phyloP scores from a whole-genome alignment of 495 filamentous ascomycete species.

The Aspergillus mulundensis region DNA sequence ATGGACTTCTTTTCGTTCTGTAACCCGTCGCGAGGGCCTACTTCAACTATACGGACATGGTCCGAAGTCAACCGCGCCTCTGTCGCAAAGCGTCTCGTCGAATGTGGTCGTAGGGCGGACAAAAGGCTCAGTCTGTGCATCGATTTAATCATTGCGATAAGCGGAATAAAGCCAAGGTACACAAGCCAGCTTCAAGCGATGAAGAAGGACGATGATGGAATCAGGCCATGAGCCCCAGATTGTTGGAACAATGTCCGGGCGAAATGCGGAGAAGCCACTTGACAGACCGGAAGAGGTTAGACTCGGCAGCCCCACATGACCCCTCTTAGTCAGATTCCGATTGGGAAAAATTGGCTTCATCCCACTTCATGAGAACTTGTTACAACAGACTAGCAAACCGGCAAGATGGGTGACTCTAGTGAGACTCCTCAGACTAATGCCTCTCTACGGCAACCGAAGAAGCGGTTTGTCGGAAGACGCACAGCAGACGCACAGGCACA shows the following conservation, averaged over 20 bases:
- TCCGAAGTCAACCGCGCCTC: constrained; percentile 49
- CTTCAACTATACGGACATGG: constrained; percentile 74
- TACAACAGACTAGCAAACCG: not conserved
- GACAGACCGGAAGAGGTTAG: constrained; percentile 7
- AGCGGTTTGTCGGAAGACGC: constrained; percentile 73
- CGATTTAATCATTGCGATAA: constrained; percentile 22
- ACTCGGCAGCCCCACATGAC: constrained; percentile 19
- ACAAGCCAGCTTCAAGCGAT: not conserved
- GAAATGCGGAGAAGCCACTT: constrained; percentile 23
- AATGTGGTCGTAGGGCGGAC: constrained; percentile 30
- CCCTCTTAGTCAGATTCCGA: constrained; percentile 12
- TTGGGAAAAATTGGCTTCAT: constrained; percentile 11
- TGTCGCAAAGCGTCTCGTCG: constrained; percentile 35
- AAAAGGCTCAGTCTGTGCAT: constrained; percentile 25
- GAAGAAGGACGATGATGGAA: constrained; percentile 1
- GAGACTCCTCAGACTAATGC: constrained; percentile 4
- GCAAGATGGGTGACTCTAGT: constrained; percentile 15
- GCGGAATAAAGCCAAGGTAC: not conserved
- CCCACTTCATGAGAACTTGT: constrained; percentile 13
- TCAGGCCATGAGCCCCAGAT: constrained; percentile 7
- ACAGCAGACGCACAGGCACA: constrained; percentile 53
- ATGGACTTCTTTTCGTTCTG: constrained; percentile 93
- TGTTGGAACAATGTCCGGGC: not conserved
- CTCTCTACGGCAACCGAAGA: constrained; percentile 56
- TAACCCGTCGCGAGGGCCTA: constrained; percentile 88